Evolutionary conservation across 352 stramenopile genomes (phyloP).

Genomic region (Phytophthora megakarya): DNA sequence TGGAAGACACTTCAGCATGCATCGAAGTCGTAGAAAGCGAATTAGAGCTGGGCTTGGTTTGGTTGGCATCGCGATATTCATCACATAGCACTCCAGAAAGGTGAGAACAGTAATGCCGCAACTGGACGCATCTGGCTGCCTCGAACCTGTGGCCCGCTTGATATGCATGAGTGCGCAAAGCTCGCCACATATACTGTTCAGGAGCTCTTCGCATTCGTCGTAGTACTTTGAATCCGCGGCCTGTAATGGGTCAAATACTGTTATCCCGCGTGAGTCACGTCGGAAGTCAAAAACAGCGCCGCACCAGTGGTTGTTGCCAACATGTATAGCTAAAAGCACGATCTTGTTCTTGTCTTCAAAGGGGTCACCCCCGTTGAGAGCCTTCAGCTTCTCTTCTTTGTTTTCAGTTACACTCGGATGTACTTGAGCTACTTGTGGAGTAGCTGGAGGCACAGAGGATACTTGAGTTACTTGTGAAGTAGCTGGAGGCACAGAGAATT

Average conservation of each 20-base stretch:
- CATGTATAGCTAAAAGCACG: not conserved
- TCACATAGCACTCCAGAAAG: conserved; percentile 3
- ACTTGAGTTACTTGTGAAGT: no score
- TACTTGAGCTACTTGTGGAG: no score
- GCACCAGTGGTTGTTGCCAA: conserved; percentile 9
- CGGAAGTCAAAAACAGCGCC: conserved; percentile 1
- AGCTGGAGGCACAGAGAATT: no score
- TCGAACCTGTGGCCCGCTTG: not conserved
- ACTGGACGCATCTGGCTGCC: not conserved
- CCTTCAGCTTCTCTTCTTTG: no score
- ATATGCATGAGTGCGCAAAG: not conserved
- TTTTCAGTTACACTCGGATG: no score
- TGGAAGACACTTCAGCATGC: not conserved
- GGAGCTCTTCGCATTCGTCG: not conserved
- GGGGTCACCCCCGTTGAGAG: no score
- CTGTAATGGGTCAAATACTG: conserved; percentile 11
- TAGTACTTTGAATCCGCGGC: conserved; percentile 15
- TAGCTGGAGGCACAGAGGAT: no score
- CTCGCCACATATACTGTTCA: no score
- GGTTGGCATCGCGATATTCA: not conserved
- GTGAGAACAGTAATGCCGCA: not conserved
- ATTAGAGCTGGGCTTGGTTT: not conserved
- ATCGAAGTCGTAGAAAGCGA: conserved; percentile 2
- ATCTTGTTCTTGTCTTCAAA: not conserved
- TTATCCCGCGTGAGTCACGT: not conserved